Percentiles rank a stretch among this genome's conserved stretches.
These are phyloP conservation scores for Harrya chromipes DNA, from an alignment of 768 basidiomycete species.

Conservation along the genomic window DNA sequence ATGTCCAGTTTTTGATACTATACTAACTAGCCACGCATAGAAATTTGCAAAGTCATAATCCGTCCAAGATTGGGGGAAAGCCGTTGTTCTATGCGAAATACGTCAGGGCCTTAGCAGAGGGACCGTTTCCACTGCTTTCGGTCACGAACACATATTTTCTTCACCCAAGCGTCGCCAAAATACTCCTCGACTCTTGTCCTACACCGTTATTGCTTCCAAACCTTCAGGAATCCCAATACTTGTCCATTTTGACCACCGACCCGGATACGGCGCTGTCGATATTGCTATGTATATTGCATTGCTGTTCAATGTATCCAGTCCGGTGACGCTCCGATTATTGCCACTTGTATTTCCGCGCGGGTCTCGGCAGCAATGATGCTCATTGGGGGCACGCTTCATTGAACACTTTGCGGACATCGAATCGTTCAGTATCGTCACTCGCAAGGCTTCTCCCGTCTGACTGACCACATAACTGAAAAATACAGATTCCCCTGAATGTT, in stretches of 20 bases:
- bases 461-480: background rate
- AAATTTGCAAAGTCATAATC: constrained; percentile 8
- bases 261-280: too few species aligned
- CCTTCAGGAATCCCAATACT: constrained; percentile 18
- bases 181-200: constrained; percentile 21
- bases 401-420: constrained; percentile 12
- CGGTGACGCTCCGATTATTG: constrained; percentile 4
- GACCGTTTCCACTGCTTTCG: constrained; percentile 1
- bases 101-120: constrained; percentile 2
- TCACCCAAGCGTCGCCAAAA: constrained; percentile 19
- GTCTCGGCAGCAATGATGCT: constrained; percentile 12
- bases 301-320: constrained; percentile 9
- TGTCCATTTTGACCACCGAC: constrained; percentile 8
- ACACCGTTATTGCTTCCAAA: constrained; percentile 18
- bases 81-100: constrained; percentile 19
- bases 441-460: constrained; percentile 1
- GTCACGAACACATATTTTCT: background rate
- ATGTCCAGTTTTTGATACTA: too few species aligned
- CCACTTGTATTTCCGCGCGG: constrained; percentile 15
- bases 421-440: constrained; percentile 16
- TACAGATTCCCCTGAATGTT: constrained; percentile 8
- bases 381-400: constrained; percentile 13
- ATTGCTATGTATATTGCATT: constrained; percentile 9
- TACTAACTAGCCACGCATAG: constrained; percentile 3
- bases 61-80: constrained; percentile 14